Base-by-base conservation (phyloP, 2,329 filamentous ascomycete species). In the Didymella sp. region DNA sequence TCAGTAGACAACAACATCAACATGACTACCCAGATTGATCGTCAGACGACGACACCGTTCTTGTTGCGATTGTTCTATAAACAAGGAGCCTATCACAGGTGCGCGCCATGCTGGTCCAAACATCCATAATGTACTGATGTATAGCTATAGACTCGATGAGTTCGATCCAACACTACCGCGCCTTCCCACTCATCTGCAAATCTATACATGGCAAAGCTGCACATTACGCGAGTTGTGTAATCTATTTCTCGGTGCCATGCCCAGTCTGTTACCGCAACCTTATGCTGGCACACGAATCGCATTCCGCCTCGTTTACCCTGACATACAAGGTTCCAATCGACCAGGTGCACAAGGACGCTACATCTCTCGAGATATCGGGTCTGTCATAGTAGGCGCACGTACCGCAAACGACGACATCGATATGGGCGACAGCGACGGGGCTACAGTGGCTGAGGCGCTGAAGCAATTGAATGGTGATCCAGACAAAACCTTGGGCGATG, bases 201-300 rank as follows among this genome's bases (percentile, higher is more conserved):
- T 97, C 68, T 93, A 97, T 81, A 93, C 92, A 55, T 96, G 92
- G 90, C 84, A 87, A 54, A 87, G 85, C 68, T 94, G 90, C 78
- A 92, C 90, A 2, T 84, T 98, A 22, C 82, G 84, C 63, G 92
- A 97, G 76, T 86, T 98, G 31, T 88, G 89, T 21, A 86, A 90
- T 54, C 87, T 94, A 51, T 84, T 98, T 54, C 85, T 87, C 25
- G 85, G 85, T 47, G 84, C 89, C 1, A 81, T 91, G 1, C 89
- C 90, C 0, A 78, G 81, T 2, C 79, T 92, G 19, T 84, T 96
- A 2, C 91, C 92, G 0, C 80, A 83, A 33, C 90, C 90, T 0
- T 85, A 88, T 6, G 84, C 92, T 37, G 93, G 94, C 59, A 94
- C 92, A 8, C 87, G 94, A 51, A 83, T 97, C n/a, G 87, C 87